These are phyloP conservation scores for Pholiota microspora DNA, from an alignment of 768 basidiomycete species.

Conservation along the genomic window DNA sequence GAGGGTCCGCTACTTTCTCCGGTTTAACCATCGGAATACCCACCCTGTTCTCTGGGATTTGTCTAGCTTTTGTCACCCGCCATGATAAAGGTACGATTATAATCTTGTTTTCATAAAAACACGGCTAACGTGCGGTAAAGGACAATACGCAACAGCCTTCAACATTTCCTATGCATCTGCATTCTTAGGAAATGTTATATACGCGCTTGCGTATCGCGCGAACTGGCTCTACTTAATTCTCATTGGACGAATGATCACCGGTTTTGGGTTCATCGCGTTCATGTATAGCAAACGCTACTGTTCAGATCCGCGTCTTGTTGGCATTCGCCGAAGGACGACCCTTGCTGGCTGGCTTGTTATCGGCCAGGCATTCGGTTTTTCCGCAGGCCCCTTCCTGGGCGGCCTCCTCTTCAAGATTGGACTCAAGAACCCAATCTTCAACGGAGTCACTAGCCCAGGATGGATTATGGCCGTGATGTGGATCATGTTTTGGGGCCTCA, in stretches of 20 bases:
- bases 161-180: conserved; percentile 51
- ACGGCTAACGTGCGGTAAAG: conserved; percentile 38
- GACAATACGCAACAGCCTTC: conserved; percentile 54
- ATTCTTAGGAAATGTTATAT: conserved; percentile 56
- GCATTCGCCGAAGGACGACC: conserved; percentile 58
- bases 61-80: conserved; percentile 53
- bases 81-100: conserved; percentile 51
- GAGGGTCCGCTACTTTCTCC: conserved; percentile 69
- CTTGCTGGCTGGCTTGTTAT: conserved; percentile 65
- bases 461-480: conserved; percentile 62
- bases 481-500: conserved; percentile 46
- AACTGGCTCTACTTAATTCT: conserved; percentile 69
- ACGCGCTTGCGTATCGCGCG: conserved; percentile 58
- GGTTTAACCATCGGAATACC: conserved; percentile 71
- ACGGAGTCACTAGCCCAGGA: conserved; percentile 65
- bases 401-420: conserved; percentile 63
- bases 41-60: conserved; percentile 56
- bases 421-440: conserved; percentile 56
- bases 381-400: conserved; percentile 61
- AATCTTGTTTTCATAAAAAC: background rate
- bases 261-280: conserved; percentile 58
- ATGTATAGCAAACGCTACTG: conserved; percentile 73
- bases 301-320: conserved; percentile 67
- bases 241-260: conserved; percentile 64
- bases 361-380: conserved; percentile 61